phyloP scores from a whole-genome alignment of 345 rosid species.

The Raphanus raphanistrum region DNA sequence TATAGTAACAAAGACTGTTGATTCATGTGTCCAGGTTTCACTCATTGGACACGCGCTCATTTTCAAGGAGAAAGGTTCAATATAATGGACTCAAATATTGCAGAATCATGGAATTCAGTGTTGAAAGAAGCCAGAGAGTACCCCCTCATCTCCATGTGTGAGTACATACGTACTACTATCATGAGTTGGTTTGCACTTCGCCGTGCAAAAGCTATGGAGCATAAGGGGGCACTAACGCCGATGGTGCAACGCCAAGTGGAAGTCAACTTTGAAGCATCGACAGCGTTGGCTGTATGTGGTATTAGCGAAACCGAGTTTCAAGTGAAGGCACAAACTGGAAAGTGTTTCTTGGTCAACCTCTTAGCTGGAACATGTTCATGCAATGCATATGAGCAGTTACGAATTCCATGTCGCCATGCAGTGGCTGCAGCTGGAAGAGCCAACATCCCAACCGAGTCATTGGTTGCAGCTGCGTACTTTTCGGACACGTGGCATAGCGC shows the following conservation, averaged over 20 bases:
- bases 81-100: background rate
- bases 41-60: background rate
- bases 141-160: background rate
- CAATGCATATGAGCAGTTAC: background rate
- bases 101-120: background rate
- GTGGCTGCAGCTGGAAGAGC: background rate
- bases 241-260: background rate
- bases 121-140: background rate
- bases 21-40: no score
- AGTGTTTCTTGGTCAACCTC: background rate
- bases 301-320: background rate
- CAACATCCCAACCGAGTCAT: background rate
- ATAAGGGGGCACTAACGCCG: background rate
- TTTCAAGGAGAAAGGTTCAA: background rate
- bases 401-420: background rate
- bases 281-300: background rate
- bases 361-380: background rate
- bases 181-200: background rate
- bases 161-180: background rate
- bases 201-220: background rate
- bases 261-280: background rate
- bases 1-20: no score
- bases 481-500: background rate
- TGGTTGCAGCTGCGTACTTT: background rate
- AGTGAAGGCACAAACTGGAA: background rate